Percentiles rank a stretch among this genome's conserved stretches.
Evolutionary conservation across 306 rosid species (phyloP).

Genomic region (Coriaria nepalensis): DNA sequence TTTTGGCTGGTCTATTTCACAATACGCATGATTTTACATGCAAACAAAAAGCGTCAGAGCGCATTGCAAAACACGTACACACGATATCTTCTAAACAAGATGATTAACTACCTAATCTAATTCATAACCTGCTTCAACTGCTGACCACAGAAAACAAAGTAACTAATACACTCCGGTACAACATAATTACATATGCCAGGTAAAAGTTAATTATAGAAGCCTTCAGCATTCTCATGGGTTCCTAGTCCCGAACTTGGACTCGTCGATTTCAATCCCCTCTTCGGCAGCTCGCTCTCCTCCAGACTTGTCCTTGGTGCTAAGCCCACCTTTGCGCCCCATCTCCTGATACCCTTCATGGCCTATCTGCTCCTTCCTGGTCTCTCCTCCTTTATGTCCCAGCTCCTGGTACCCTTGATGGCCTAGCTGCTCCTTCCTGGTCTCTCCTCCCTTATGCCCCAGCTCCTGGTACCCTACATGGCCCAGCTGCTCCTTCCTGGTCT

Average conservation of each 20-base stretch:
- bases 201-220: too few species aligned
- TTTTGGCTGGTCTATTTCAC: too few species aligned
- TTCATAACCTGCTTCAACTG: too few species aligned
- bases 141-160: too few species aligned
- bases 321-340: conserved; percentile 69
- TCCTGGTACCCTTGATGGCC: conserved; percentile 43
- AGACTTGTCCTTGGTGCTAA: conserved; percentile 37
- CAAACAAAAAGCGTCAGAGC: too few species aligned
- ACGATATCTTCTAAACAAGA: too few species aligned
- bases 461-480: conserved; percentile 44
- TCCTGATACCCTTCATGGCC: conserved; percentile 31
- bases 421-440: conserved; percentile 47
- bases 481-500: conserved; percentile 45
- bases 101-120: too few species aligned
- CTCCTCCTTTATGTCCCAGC: conserved; percentile 24
- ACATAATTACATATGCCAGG: too few species aligned
- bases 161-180: too few species aligned
- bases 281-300: conserved; percentile 45
- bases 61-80: too few species aligned
- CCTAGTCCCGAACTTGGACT: conserved; percentile 40
- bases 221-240: too few species aligned
- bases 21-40: too few species aligned
- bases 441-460: conserved; percentile 39
- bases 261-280: conserved; percentile 40
- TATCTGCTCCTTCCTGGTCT: conserved; percentile 16